A percentile compares a stretch with the other conserved stretches of the same genome.
Evolutionary conservation across 768 basidiomycete genomes (phyloP).

Genomic region (Peribolospora kevripleyi): DNA sequence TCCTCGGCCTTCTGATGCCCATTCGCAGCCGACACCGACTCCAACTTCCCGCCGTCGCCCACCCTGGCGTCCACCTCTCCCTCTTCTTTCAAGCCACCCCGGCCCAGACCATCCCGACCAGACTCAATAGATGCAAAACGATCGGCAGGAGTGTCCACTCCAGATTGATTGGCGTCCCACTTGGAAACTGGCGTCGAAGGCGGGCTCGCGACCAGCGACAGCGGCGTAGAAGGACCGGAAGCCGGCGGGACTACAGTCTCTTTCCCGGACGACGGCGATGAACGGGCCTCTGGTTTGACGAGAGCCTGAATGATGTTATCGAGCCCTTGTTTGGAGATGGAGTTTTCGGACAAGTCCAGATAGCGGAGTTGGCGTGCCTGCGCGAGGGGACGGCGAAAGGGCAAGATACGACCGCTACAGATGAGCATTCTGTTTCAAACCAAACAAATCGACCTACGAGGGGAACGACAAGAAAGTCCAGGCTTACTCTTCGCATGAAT

Average conservation of each 20-base stretch:
- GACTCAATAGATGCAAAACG: too few species aligned
- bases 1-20: too few species aligned
- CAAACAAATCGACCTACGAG: neutral
- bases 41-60: too few species aligned
- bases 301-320: slow-evolving; percentile 51
- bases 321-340: slow-evolving; percentile 55
- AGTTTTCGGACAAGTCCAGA: slow-evolving; percentile 69
- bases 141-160: neutral
- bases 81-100: too few species aligned
- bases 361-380: slow-evolving; percentile 58
- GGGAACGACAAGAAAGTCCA: slow-evolving; percentile 1
- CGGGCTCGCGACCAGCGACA: neutral
- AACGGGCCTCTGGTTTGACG: neutral
- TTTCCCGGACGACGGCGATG: slow-evolving; percentile 17
- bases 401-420: neutral
- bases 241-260: slow-evolving; percentile 1
- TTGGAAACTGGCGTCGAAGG: neutral
- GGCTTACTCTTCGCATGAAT: slow-evolving; percentile 46
- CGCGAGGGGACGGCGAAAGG: neutral
- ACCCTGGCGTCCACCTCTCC: too few species aligned
- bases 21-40: too few species aligned
- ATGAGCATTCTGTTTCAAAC: neutral
- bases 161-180: slow-evolving; percentile 20
- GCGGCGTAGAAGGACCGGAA: neutral
- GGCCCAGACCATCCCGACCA: too few species aligned